Evolutionary conservation across 2,329 filamentous ascomycete species (phyloP).

Genomic region (Pyrenophora seminiperda): DNA sequence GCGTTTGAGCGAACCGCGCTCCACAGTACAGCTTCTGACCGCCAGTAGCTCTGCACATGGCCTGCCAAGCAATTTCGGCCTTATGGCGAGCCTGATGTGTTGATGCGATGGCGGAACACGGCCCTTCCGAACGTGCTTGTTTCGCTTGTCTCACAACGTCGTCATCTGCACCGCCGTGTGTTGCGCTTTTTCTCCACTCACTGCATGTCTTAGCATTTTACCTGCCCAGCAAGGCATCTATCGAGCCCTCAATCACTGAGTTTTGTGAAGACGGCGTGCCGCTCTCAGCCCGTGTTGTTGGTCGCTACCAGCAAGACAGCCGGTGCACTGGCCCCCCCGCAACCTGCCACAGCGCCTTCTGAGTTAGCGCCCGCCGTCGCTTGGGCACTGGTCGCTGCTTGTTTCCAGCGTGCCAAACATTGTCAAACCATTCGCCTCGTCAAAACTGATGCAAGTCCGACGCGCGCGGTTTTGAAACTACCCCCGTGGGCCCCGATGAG

Average conservation of each 20-base stretch:
- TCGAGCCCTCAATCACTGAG: neutral
- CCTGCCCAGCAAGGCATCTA: neutral
- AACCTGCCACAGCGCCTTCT: slow-evolving; percentile 37
- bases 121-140: slow-evolving; percentile 39
- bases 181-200: slow-evolving; percentile 23
- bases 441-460: slow-evolving; percentile 45
- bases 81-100: slow-evolving; percentile 30
- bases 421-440: slow-evolving; percentile 48
- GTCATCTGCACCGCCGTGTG: slow-evolving; percentile 26
- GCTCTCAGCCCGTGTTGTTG: slow-evolving; percentile 2
- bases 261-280: neutral
- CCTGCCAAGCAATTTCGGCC: slow-evolving; percentile 32
- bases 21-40: slow-evolving; percentile 31
- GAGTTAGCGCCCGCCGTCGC: slow-evolving; percentile 46
- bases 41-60: slow-evolving; percentile 26
- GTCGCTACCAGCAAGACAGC: slow-evolving; percentile 10
- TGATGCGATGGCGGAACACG: slow-evolving; percentile 43
- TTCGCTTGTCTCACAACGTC: slow-evolving; percentile 45
- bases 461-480: slow-evolving; percentile 50
- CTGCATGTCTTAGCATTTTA: neutral
- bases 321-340: slow-evolving; percentile 36
- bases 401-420: slow-evolving; percentile 46
- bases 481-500: slow-evolving; percentile 37
- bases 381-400: slow-evolving; percentile 40
- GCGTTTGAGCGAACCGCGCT: slow-evolving; percentile 40